Base-by-base conservation (phyloP, 2,329 filamentous ascomycete species). In the Acrodontium crateriforme region DNA sequence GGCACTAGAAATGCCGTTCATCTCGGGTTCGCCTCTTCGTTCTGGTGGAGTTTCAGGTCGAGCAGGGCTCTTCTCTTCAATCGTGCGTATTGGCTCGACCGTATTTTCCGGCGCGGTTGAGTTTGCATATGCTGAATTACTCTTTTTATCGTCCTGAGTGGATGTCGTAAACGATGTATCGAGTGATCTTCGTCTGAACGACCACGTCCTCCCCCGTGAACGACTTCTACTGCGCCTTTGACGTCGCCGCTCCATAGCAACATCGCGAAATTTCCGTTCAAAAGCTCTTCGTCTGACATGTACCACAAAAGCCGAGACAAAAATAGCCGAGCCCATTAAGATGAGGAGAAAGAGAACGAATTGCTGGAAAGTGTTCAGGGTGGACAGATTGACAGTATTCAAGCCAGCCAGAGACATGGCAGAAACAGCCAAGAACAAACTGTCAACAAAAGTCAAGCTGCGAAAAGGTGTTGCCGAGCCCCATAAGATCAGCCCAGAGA, bases 401-500 rank as follows among this genome's bases (percentile, higher is more conserved):
- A 81, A 56, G 0, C 77, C 77, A 5, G 74, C 68, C 29, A 71
- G 62, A 5, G 73, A 78, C 57, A 80, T 74, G 23, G 74, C 73
- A 30, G 70, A 76, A 21, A 74, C 61, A 27, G 68, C 66, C 28
- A 80, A 52, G 46, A 80, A 81, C 10, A 81, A 50, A n/a, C 69
- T 63, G 45, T 81, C 74, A 19, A 63, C 63, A 49, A 74, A 81
- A 24, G 55, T 28, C 27, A 80, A 58, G 36, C 59, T 67, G 28
- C 54, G 49, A 11, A 52, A 45, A 1, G 69, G 66, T 2, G 58
- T 59, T 1, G 69, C 70, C 1, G 64, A 59, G 6, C 58, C 62
- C 63, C 66, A 80, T 43, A 79, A 74, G 28, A 80, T 62, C 32
- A 69, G 38, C 9, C 72, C 72, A 28, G 59, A 60, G 12, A 75